These are phyloP conservation scores for Taxillus chinensis DNA, from an alignment of 164 flowering plant genomes.

Conservation along the genomic window DNA sequence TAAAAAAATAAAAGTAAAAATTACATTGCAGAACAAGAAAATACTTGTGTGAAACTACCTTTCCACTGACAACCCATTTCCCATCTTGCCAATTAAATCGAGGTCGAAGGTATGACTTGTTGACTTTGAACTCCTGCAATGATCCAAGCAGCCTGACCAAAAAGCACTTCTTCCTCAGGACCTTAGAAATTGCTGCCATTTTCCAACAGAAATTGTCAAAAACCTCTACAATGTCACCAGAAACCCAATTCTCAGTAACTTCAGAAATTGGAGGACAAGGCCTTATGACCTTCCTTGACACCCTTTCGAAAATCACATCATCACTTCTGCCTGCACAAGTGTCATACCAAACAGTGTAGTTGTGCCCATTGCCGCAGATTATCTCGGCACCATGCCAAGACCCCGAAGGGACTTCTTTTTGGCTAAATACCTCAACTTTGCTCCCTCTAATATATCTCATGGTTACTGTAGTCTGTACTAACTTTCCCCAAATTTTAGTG, in stretches of 20 bases:
- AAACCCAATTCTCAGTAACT: slow-evolving; percentile 29
- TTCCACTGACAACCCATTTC: slow-evolving; percentile 37
- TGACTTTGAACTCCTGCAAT: slow-evolving; percentile 21
- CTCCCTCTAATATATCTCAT: slow-evolving; percentile 68
- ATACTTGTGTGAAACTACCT: slow-evolving; percentile 24
- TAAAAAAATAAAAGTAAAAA: not conserved
- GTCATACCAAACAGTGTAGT: slow-evolving; percentile 49
- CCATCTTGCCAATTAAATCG: slow-evolving; percentile 47
- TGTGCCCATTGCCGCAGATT: slow-evolving; percentile 60
- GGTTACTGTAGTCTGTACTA: slow-evolving; percentile 2
- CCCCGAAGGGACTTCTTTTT: slow-evolving; percentile 43
- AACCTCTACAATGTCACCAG: slow-evolving; percentile 70
- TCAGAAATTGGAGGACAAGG: slow-evolving; percentile 51
- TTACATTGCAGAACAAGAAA: not conserved
- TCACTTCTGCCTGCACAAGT: slow-evolving; percentile 5
- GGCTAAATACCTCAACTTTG: slow-evolving; percentile 61
- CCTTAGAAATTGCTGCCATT: slow-evolving; percentile 42
- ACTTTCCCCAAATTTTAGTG: slow-evolving; percentile 4
- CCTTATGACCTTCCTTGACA: slow-evolving; percentile 53
- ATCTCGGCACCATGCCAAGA: slow-evolving; percentile 69
- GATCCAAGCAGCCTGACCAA: slow-evolving; percentile 49
- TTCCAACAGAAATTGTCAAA: slow-evolving; percentile 64
- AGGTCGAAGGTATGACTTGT: slow-evolving; percentile 24
- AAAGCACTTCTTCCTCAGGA: slow-evolving; percentile 12
- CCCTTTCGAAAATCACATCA: slow-evolving; percentile 31